Conservation (phyloP, 2,329 filamentous ascomycete genomes). For the Microdochium trichocladiopsis region DNA sequence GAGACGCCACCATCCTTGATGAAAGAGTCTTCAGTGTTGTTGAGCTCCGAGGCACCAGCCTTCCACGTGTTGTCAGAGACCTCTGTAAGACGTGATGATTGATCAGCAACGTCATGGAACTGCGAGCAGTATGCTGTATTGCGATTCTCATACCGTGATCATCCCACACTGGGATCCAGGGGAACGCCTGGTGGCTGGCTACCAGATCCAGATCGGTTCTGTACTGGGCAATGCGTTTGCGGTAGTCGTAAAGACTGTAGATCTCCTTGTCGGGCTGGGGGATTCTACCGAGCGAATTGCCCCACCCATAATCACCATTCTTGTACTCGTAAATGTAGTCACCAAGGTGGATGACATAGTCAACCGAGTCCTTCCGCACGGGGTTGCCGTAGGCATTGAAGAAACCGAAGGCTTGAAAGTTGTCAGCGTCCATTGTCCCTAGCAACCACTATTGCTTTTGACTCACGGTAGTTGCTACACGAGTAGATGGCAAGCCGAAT, state of each 20-base stretch:
- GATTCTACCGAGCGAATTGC: slow-evolving; percentile 41
- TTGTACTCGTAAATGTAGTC: slow-evolving; percentile 38
- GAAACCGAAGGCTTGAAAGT: slow-evolving; percentile 38
- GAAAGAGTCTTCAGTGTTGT: slow-evolving; percentile 63
- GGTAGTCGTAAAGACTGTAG: slow-evolving; percentile 50
- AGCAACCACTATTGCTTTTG: neutral
- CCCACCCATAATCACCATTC: slow-evolving; percentile 40
- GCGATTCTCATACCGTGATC: slow-evolving; percentile 36
- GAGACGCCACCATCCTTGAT: slow-evolving; percentile 50
- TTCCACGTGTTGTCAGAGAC: slow-evolving; percentile 59
- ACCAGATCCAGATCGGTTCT: slow-evolving; percentile 55
- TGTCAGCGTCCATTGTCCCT: slow-evolving; percentile 1
- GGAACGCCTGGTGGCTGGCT: slow-evolving; percentile 45
- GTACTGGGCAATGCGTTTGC: slow-evolving; percentile 50
- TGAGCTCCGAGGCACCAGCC: slow-evolving; percentile 51
- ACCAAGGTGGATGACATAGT: slow-evolving; percentile 53
- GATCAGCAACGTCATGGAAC: neutral
- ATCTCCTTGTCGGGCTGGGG: slow-evolving; percentile 45
- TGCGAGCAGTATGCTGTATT: slow-evolving; percentile 5
- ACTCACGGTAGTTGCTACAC: slow-evolving; percentile 59
- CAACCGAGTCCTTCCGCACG: slow-evolving; percentile 50
- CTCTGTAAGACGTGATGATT: slow-evolving; percentile 22
- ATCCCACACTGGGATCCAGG: slow-evolving; percentile 61
- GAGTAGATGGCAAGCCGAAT: slow-evolving; percentile 64
- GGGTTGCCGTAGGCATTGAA: slow-evolving; percentile 56